phyloP scores from a whole-genome alignment of 805 yeast species.

The Candida nanaspora region DNA sequence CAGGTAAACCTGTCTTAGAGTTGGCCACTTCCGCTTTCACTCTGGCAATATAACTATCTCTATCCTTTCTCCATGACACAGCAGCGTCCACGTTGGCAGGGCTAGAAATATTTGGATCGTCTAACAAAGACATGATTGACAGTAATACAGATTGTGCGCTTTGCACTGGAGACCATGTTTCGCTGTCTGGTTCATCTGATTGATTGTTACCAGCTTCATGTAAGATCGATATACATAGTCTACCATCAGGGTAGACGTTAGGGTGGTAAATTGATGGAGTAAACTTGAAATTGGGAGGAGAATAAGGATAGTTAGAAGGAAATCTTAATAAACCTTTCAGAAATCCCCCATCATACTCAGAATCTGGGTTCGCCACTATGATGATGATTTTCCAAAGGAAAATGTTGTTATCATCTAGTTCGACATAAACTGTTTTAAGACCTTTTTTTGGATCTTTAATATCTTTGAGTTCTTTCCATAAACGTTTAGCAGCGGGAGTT shows the following conservation, averaged over 20 bases:
- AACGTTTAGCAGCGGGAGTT: slow-evolving; percentile 52
- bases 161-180: slow-evolving; percentile 94
- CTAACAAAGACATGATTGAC: slow-evolving; percentile 82
- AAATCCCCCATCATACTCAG: slow-evolving; percentile 91
- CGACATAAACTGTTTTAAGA: slow-evolving; percentile 27
- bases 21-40: slow-evolving; percentile 77
- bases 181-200: slow-evolving; percentile 87
- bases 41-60: slow-evolving; percentile 69
- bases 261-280: slow-evolving; percentile 96
- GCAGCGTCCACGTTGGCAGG: slow-evolving; percentile 98
- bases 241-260: slow-evolving; percentile 89
- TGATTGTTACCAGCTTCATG: slow-evolving; percentile 85
- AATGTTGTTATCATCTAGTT: slow-evolving; percentile 50
- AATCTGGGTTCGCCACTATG: slow-evolving; percentile 85
- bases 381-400: slow-evolving; percentile 80
- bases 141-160: slow-evolving; percentile 90
- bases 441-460: slow-evolving; percentile 87
- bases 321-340: slow-evolving; percentile 90
- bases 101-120: slow-evolving; percentile 88
- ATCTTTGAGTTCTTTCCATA: slow-evolving; percentile 90
- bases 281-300: slow-evolving; percentile 91
- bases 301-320: slow-evolving; percentile 85
- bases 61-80: slow-evolving; percentile 82
- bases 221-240: slow-evolving; percentile 86
- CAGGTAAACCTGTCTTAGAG: slow-evolving; percentile 80